A percentile compares a stretch with the other conserved stretches of the same genome.
Evolutionary conservation across 2,329 filamentous ascomycete species (phyloP).

Genomic region (Rasamsonia emersonii): DNA sequence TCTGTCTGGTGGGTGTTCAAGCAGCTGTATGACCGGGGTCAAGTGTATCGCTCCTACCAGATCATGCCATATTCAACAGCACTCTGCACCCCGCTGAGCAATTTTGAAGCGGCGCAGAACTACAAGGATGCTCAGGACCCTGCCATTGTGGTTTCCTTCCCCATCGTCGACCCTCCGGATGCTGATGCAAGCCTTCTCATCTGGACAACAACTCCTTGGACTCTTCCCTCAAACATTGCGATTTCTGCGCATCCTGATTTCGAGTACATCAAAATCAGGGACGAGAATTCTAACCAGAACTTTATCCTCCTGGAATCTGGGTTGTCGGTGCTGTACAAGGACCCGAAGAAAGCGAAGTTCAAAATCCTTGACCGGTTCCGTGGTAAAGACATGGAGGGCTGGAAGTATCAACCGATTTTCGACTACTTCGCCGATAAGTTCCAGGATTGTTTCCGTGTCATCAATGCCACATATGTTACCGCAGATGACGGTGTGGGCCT

Average conservation of each 20-base stretch:
- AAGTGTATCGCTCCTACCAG: slow-evolving; percentile 81
- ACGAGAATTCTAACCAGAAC: slow-evolving; percentile 72
- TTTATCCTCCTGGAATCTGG: slow-evolving; percentile 79
- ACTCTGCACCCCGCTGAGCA: slow-evolving; percentile 79
- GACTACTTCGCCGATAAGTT: slow-evolving; percentile 85
- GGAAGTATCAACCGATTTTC: slow-evolving; percentile 84
- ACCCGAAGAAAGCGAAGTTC: slow-evolving; percentile 90
- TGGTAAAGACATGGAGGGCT: slow-evolving; percentile 77
- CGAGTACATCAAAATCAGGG: slow-evolving; percentile 78
- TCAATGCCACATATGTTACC: slow-evolving; percentile 80
- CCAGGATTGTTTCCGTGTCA: slow-evolving; percentile 72
- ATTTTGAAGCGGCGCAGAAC: slow-evolving; percentile 91
- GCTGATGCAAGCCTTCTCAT: slow-evolving; percentile 67
- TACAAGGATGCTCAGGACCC: slow-evolving; percentile 91
- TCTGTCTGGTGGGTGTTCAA: slow-evolving; percentile 96
- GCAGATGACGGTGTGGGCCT: slow-evolving; percentile 86
- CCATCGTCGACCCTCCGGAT: slow-evolving; percentile 57
- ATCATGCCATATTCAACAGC: slow-evolving; percentile 95
- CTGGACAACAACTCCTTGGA: slow-evolving; percentile 89
- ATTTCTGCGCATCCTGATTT: slow-evolving; percentile 73
- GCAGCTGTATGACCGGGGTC: slow-evolving; percentile 78
- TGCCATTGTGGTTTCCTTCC: slow-evolving; percentile 80
- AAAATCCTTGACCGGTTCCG: slow-evolving; percentile 71
- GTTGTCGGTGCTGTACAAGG: slow-evolving; percentile 78
- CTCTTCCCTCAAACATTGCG: slow-evolving; percentile 69